Conservation (phyloP, 2,329 filamentous ascomycete genomes). For the Aspergillus persii region DNA sequence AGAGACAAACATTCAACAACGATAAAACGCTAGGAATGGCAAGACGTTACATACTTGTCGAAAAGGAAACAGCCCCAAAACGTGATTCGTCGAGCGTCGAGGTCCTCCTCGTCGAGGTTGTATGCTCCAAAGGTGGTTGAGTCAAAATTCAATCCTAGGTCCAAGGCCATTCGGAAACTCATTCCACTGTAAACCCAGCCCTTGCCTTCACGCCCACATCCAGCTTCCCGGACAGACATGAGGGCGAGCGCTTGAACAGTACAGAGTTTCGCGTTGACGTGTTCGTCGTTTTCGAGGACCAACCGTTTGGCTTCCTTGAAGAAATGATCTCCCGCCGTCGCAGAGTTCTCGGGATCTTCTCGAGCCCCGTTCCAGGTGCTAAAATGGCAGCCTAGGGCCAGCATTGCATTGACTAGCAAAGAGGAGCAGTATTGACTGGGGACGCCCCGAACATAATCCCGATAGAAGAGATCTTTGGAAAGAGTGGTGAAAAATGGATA, state of each 20-base stretch:
- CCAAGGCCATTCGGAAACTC: conserved; percentile 96
- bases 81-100: conserved; percentile 85
- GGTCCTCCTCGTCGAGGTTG: conserved; percentile 74
- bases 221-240: conserved; percentile 95
- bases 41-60: conserved; percentile 64
- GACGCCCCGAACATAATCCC: conserved; percentile 73
- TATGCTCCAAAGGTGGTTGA: conserved; percentile 62
- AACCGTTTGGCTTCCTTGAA: conserved; percentile 90
- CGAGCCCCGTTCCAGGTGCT: conserved; percentile 73
- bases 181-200: conserved; percentile 99
- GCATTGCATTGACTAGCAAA: conserved; percentile 87
- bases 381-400: conserved; percentile 91
- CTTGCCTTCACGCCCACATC: conserved; percentile 88
- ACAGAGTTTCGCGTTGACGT: conserved; percentile 81
- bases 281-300: conserved; percentile 87
- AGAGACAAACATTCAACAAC: conserved; percentile 8
- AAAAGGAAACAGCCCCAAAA: conserved; percentile 99
- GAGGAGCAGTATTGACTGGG: conserved; percentile 79
- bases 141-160: conserved; percentile 88
- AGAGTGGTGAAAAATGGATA: conserved; percentile 94
- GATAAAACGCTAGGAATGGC: neutral
- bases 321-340: conserved; percentile 92
- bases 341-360: conserved; percentile 67
- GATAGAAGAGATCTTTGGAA: conserved; percentile 80
- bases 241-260: conserved; percentile 91